Conservation (phyloP, 257 asterid species). For the Capsicum pubescens region DNA sequence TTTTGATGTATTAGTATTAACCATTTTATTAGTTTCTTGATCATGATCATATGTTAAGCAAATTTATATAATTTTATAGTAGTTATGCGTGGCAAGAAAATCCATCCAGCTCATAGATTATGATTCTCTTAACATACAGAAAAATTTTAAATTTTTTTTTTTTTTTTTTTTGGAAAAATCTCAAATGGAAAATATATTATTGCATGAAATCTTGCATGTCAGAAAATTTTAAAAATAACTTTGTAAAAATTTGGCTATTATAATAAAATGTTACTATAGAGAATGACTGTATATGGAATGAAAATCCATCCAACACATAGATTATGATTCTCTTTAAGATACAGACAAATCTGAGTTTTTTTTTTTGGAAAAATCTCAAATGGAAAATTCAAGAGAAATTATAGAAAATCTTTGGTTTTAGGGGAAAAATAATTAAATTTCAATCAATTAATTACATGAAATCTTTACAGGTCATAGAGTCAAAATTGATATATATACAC, state of each 20-base stretch:
- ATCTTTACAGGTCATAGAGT: constrained; percentile 44
- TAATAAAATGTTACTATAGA: no score
- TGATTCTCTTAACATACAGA: constrained; percentile 41
- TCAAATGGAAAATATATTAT: constrained; percentile 40
- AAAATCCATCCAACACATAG: constrained; percentile 40
- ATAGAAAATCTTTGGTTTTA: background rate
- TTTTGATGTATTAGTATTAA: constrained; percentile 44
- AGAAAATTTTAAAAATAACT: background rate
- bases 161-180: constrained; percentile 4
- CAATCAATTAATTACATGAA: constrained; percentile 31
- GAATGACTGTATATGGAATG: background rate
- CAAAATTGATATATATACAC: constrained; percentile 28
- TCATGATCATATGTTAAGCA: constrained; percentile 45
- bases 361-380: constrained; percentile 22
- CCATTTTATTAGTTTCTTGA: constrained; percentile 55
- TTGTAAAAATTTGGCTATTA: no score
- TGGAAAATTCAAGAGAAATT: constrained; percentile 25
- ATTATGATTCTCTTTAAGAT: constrained; percentile 44
- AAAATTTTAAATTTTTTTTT: no score
- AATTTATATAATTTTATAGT: constrained; percentile 37
- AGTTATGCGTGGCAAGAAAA: constrained; percentile 36
- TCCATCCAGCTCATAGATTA: constrained; percentile 45
- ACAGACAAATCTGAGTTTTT: constrained; percentile 43
- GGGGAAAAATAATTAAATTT: background rate
- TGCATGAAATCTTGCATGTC: constrained; percentile 41